Evolutionary conservation across 805 yeast species (phyloP).

Genomic region (Tetrapisispora fleetii): DNA sequence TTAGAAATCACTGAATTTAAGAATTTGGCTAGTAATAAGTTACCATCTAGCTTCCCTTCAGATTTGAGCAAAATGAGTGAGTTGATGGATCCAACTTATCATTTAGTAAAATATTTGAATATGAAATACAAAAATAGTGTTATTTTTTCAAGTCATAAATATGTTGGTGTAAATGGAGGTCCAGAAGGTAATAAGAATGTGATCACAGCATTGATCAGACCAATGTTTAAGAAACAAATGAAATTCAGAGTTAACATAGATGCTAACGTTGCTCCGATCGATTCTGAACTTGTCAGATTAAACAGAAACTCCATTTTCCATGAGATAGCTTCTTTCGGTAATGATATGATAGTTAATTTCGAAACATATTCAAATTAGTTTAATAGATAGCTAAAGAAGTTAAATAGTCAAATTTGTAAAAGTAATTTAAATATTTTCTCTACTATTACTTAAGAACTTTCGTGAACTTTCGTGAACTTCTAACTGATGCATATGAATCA

Average conservation of each 20-base stretch:
- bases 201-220: slow-evolving; percentile 75
- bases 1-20: slow-evolving; percentile 46
- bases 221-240: slow-evolving; percentile 45
- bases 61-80: slow-evolving; percentile 33
- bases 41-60: slow-evolving; percentile 26
- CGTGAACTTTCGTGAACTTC: too few species aligned
- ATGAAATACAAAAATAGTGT: slow-evolving; percentile 56
- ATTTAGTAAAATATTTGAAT: slow-evolving; percentile 50
- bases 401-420: background rate
- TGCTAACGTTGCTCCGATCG: slow-evolving; percentile 56
- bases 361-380: slow-evolving; percentile 8
- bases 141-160: slow-evolving; percentile 56
- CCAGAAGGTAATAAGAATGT: slow-evolving; percentile 47
- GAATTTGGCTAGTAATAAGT: slow-evolving; percentile 36
- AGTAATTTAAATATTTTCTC: background rate
- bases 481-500: too few species aligned
- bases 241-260: slow-evolving; percentile 77
- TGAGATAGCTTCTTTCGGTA: slow-evolving; percentile 63
- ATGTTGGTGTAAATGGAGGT: slow-evolving; percentile 43
- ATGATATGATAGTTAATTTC: slow-evolving; percentile 46
- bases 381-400: background rate
- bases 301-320: slow-evolving; percentile 64
- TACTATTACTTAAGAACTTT: background rate
- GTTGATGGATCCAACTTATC: slow-evolving; percentile 52
- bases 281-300: slow-evolving; percentile 42